These are phyloP conservation scores for Luzula sylvatica DNA, from an alignment of 176 grass and related monocot genomes.

Conservation along the genomic window DNA sequence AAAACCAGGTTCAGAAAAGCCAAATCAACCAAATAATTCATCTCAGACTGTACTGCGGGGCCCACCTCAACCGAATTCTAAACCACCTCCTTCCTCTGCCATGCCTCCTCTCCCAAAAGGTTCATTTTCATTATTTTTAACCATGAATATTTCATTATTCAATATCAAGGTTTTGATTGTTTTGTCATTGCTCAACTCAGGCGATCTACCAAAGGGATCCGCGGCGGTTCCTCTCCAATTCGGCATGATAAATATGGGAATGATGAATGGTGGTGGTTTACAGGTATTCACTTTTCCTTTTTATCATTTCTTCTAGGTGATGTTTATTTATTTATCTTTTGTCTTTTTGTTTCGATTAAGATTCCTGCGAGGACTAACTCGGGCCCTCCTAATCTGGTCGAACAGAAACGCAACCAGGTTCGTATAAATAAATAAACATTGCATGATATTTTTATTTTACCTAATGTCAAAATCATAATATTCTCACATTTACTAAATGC, in stretches of 20 bases:
- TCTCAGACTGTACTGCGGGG: slow-evolving; percentile 36
- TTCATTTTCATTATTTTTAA: no score
- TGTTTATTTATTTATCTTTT: slow-evolving; percentile 8
- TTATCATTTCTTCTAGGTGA: no score
- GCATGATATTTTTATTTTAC: background rate
- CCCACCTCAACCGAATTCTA: slow-evolving; percentile 19
- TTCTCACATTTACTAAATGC: slow-evolving; percentile 5
- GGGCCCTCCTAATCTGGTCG: slow-evolving; percentile 91
- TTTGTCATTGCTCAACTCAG: slow-evolving; percentile 38
- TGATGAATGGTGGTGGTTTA: slow-evolving; percentile 52
- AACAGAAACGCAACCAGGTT: slow-evolving; percentile 92
- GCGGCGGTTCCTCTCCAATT: slow-evolving; percentile 65
- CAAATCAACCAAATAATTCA: slow-evolving; percentile 34
- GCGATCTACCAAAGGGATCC: slow-evolving; percentile 29
- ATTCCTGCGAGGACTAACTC: slow-evolving; percentile 96
- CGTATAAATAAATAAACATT: no score
- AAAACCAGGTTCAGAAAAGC: no score
- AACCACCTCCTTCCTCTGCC: slow-evolving; percentile 25
- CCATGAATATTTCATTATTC: no score
- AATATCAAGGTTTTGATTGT: no score
- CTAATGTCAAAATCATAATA: slow-evolving; percentile 1
- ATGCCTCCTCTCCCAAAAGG: slow-evolving; percentile 36
- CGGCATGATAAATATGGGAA: slow-evolving; percentile 58
- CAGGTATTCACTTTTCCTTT: slow-evolving; percentile 54
- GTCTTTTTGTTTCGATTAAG: slow-evolving; percentile 24